These are phyloP conservation scores for Solanum acaule DNA, from an alignment of 257 asterid species.

Conservation along the genomic window DNA sequence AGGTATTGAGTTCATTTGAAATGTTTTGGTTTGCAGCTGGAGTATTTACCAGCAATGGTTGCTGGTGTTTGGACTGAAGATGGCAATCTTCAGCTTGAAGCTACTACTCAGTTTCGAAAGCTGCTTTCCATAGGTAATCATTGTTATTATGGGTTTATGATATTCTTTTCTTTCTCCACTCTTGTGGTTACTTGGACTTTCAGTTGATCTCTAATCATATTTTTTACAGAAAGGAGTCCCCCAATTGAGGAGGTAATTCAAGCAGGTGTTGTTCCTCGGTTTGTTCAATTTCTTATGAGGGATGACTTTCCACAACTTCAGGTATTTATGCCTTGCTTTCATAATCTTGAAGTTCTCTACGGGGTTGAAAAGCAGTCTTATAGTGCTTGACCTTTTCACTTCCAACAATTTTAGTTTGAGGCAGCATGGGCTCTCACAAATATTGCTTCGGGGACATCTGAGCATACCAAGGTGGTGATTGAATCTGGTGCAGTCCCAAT, in stretches of 20 bases:
- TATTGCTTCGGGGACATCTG: slow-evolving; percentile 15
- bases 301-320: slow-evolving; percentile 8
- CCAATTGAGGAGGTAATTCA: slow-evolving; percentile 14
- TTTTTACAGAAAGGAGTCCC: slow-evolving; percentile 7
- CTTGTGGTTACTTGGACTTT: neutral
- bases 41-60: slow-evolving; percentile 1
- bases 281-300: slow-evolving; percentile 13
- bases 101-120: slow-evolving; percentile 8
- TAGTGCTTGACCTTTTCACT: neutral
- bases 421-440: slow-evolving; percentile 18
- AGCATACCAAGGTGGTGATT: slow-evolving; percentile 7
- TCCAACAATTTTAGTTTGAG: neutral
- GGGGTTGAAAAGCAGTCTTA: neutral
- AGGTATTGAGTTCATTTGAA: neutral
- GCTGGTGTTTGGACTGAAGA: slow-evolving; percentile 8
- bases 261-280: slow-evolving; percentile 17
- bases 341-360: neutral
- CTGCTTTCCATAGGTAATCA: slow-evolving; percentile 12
- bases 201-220: neutral
- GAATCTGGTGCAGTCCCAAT: slow-evolving; percentile 13
- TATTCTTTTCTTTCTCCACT: neutral
- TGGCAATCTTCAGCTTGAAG: slow-evolving; percentile 5
- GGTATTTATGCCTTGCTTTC: neutral
- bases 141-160: neutral
- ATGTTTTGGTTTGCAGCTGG: neutral